Conservation (phyloP, 2,329 filamentous ascomycete species). For the Lachnellula subtilissima region DNA sequence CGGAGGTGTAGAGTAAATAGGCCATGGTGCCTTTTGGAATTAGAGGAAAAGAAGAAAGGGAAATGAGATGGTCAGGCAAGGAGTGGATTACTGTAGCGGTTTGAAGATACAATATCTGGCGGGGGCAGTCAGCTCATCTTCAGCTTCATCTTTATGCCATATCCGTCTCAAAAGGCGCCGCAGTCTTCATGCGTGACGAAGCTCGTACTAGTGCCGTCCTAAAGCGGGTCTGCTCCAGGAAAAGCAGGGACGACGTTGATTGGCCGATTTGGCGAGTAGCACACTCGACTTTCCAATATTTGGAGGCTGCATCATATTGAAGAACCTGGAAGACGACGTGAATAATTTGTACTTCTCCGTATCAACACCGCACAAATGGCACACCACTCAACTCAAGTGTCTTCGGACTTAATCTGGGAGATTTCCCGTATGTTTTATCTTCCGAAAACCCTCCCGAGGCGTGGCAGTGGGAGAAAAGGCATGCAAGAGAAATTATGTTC, state of each 20-base stretch:
- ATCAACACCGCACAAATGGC: constrained; percentile 27
- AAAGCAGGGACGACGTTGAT: constrained; percentile 8
- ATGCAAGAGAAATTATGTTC: constrained; percentile 3
- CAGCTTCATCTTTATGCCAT: too few relatives aligned
- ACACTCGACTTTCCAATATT: constrained; percentile 9
- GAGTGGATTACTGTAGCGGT: neutral
- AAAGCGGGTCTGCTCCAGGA: neutral
- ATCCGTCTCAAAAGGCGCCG: too few relatives aligned
- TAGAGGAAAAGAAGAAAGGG: neutral
- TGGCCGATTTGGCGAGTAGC: constrained; percentile 3
- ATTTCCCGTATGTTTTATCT: constrained; percentile 71
- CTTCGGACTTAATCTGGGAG: constrained; percentile 91
- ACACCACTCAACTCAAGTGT: constrained; percentile 68
- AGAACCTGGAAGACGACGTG: constrained; percentile 1
- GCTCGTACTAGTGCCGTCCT: neutral
- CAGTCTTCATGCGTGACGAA: neutral
- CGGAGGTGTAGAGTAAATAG: constrained; percentile 75
- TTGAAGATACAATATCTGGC: neutral
- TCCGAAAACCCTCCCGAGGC: constrained; percentile 5
- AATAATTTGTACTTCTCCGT: constrained; percentile 10
- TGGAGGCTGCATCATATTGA: constrained; percentile 2
- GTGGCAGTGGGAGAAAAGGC: neutral
- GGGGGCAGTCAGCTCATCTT: too few relatives aligned
- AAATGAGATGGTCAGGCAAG: constrained; percentile 6
- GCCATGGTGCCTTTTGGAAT: constrained; percentile 49